Conservation (phyloP, 768 basidiomycete genomes). For the Tremella fuciformis region DNA sequence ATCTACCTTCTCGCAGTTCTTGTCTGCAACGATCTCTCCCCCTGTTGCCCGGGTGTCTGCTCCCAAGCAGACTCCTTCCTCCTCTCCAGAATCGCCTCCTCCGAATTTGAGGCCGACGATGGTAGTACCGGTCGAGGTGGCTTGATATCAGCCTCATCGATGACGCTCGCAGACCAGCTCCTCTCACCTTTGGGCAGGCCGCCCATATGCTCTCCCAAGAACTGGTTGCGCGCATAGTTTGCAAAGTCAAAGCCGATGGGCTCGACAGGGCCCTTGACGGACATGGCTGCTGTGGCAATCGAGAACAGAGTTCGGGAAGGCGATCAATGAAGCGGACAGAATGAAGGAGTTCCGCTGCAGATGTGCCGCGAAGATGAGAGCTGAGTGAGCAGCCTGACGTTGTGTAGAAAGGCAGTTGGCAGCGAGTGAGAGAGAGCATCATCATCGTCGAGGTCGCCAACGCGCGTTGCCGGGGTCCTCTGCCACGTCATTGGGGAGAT, state of each 20-base stretch:
- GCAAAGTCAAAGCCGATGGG: slow-evolving; percentile 51
- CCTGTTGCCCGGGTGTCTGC: slow-evolving; percentile 96
- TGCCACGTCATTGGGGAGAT: not conserved
- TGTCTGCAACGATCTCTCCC: slow-evolving; percentile 92
- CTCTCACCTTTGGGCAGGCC: slow-evolving; percentile 47
- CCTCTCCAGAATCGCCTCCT: slow-evolving; percentile 53
- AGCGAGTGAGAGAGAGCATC: no score
- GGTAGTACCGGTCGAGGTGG: slow-evolving; percentile 71
- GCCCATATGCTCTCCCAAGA: slow-evolving; percentile 43
- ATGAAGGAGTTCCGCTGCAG: no score
- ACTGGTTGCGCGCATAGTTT: slow-evolving; percentile 51
- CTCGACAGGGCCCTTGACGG: slow-evolving; percentile 5
- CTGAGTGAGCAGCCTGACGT: no score
- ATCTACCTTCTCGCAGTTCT: slow-evolving; percentile 98
- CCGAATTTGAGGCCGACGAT: slow-evolving; percentile 91
- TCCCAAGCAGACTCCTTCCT: slow-evolving; percentile 87
- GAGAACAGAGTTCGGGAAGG: no score
- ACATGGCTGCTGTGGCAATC: no score
- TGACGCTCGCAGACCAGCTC: not conserved
- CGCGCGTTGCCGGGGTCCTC: no score
- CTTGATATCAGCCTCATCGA: slow-evolving; percentile 17
- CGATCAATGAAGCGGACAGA: no score
- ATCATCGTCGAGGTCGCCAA: no score
- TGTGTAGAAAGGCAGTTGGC: no score
- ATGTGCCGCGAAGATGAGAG: no score